phyloP scores from a whole-genome alignment of 768 basidiomycete species.

The Xanthoconium purpureum region DNA sequence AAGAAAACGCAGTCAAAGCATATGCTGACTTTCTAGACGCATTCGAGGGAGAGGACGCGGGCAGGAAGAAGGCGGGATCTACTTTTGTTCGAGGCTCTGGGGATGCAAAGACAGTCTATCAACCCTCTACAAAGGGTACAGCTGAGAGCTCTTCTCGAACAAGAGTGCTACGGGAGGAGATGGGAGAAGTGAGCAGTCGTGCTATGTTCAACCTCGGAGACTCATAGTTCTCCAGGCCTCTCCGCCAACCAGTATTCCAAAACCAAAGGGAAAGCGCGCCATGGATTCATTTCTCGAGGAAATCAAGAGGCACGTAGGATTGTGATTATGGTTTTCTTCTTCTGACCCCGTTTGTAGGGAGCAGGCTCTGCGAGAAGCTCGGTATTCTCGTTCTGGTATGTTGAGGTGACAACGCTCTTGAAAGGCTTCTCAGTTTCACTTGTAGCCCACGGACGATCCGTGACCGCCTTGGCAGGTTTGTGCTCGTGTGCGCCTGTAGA shows the following conservation, averaged over 20 bases:
- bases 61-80: constrained; percentile 45
- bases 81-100: constrained; percentile 66
- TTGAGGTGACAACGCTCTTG: background rate
- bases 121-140: constrained; percentile 37
- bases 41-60: constrained; percentile 69
- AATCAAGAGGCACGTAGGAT: constrained; percentile 73
- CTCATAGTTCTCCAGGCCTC: constrained; percentile 41
- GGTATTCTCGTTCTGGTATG: constrained; percentile 68
- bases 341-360: constrained; percentile 54
- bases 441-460: constrained; percentile 66
- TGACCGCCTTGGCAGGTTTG: constrained; percentile 87
- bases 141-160: constrained; percentile 31
- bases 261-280: constrained; percentile 89
- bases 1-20: constrained; percentile 72
- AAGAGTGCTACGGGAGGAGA: constrained; percentile 31
- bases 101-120: constrained; percentile 36
- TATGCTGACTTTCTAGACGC: constrained; percentile 83
- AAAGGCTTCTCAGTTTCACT: constrained; percentile 1
- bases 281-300: constrained; percentile 98
- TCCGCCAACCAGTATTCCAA: constrained; percentile 56
- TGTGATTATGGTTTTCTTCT: background rate
- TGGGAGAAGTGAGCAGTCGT: constrained; percentile 32
- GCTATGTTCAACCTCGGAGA: background rate
- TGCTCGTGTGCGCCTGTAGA: constrained; percentile 3
- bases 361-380: constrained; percentile 86